These are phyloP conservation scores for Alternaria burnsii DNA, from an alignment of 2,329 filamentous ascomycete genomes.

Conservation along the genomic window DNA sequence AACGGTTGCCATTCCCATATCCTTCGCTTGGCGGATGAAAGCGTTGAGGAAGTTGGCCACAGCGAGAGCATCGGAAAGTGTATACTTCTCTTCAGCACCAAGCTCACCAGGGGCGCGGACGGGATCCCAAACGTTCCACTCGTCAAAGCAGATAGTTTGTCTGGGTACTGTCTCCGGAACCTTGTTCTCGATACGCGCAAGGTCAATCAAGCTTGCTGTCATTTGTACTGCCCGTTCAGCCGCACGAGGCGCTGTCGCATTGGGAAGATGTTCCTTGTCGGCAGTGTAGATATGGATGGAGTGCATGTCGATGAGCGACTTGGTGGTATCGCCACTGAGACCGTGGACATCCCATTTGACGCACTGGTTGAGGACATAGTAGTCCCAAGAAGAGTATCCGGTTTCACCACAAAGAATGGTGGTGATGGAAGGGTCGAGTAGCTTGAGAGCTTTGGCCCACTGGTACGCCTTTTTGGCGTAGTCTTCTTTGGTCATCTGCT, in stretches of 20 bases:
- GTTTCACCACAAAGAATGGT: conserved; percentile 80
- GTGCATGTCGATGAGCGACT: conserved; percentile 76
- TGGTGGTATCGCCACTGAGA: conserved; percentile 58
- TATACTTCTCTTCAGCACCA: conserved; percentile 76
- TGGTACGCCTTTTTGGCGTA: conserved; percentile 74
- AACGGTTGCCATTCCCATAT: conserved; percentile 81
- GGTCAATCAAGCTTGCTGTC: conserved; percentile 72
- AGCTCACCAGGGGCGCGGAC: conserved; percentile 73
- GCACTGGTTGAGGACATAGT: conserved; percentile 75
- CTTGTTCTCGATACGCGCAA: conserved; percentile 74
- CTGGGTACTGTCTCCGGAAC: conserved; percentile 67
- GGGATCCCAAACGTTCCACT: conserved; percentile 87
- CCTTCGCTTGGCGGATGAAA: conserved; percentile 74
- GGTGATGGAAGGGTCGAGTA: conserved; percentile 73
- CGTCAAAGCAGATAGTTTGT: conserved; percentile 81
- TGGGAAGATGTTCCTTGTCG: conserved; percentile 54
- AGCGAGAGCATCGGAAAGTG: conserved; percentile 77
- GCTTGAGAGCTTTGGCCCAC: conserved; percentile 75
- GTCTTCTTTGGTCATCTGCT: conserved; percentile 73
- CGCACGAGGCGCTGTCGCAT: conserved; percentile 66
- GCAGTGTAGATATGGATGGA: conserved; percentile 82
- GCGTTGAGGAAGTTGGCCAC: conserved; percentile 79
- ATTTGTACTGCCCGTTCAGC: conserved; percentile 80
- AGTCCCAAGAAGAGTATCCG: conserved; percentile 75
- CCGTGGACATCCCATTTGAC: conserved; percentile 61